Percentiles rank a stretch among this genome's conserved stretches.
Evolutionary conservation across 1,139 yeast species (phyloP).

Genomic region (Hansenula lynferdii): DNA sequence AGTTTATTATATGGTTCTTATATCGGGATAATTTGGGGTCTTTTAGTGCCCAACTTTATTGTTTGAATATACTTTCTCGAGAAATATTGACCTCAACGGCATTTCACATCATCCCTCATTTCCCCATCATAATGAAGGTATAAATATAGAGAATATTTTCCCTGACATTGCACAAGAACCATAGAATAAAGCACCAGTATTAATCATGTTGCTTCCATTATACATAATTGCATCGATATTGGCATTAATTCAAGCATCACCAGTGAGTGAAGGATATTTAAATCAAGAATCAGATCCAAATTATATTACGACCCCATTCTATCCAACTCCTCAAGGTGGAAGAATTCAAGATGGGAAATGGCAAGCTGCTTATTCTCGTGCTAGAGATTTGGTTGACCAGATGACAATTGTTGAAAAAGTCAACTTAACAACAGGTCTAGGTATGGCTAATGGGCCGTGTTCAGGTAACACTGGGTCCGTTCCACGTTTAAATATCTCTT

Average conservation of each 20-base stretch:
- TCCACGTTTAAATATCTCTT: conserved; percentile 48
- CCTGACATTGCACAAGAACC: too few species aligned
- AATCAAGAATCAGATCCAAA: neutral
- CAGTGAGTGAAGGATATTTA: neutral
- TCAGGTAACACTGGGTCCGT: conserved; percentile 57
- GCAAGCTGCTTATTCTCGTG: conserved; percentile 49
- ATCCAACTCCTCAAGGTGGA: conserved; percentile 13
- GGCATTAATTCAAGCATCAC: neutral
- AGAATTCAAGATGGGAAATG: conserved; percentile 30
- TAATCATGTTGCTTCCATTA: too few species aligned
- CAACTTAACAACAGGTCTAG: conserved; percentile 56
- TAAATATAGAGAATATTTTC: too few species aligned
- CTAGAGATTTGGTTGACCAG: conserved; percentile 42
- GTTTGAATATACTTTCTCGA: too few species aligned
- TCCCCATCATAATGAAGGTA: too few species aligned
- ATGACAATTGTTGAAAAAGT: conserved; percentile 54
- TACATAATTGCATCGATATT: too few species aligned
- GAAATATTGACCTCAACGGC: too few species aligned
- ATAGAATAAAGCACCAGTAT: too few species aligned
- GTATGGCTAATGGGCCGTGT: conserved; percentile 57
- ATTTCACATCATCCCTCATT: too few species aligned
- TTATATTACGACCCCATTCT: conserved; percentile 2
- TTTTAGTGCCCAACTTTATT: too few species aligned
- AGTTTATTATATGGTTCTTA: too few species aligned
- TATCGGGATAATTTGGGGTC: too few species aligned